Evolutionary conservation across 1,284 basidiomycete species (phyloP).

Genomic region (Trametes polyzona): DNA sequence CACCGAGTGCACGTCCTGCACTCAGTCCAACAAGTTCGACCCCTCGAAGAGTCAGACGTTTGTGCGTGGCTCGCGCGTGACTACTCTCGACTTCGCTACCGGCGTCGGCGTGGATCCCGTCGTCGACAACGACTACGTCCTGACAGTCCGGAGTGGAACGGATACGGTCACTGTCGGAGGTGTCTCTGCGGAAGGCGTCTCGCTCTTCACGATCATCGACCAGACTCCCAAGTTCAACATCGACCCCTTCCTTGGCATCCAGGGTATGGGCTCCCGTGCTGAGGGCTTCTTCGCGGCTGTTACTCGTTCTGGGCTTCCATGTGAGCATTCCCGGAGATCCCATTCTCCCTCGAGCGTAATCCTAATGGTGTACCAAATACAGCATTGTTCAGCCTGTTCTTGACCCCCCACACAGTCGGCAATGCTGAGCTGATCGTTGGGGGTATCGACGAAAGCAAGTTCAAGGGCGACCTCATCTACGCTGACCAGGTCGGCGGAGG

Average conservation of each 20-base stretch:
- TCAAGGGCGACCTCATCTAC: slow-evolving; percentile 49
- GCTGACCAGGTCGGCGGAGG: slow-evolving; percentile 41
- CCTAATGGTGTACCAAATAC: neutral
- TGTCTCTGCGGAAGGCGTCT: slow-evolving; percentile 41
- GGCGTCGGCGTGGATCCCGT: slow-evolving; percentile 62
- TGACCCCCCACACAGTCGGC: slow-evolving; percentile 53
- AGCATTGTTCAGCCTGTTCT: slow-evolving; percentile 57
- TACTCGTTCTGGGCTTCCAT: slow-evolving; percentile 50
- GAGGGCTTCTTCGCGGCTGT: slow-evolving; percentile 54
- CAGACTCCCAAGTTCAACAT: slow-evolving; percentile 53
- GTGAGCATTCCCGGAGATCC: slow-evolving; percentile 33
- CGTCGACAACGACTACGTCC: slow-evolving; percentile 46
- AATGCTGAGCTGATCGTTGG: slow-evolving; percentile 58
- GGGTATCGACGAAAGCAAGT: slow-evolving; percentile 55
- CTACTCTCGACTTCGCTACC: slow-evolving; percentile 52
- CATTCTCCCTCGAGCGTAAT: neutral
- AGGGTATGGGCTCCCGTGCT: slow-evolving; percentile 51
- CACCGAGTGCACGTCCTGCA: slow-evolving; percentile 50
- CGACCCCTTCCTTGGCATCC: slow-evolving; percentile 60
- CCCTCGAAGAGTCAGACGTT: slow-evolving; percentile 53
- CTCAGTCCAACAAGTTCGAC: slow-evolving; percentile 51
- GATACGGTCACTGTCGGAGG: slow-evolving; percentile 54
- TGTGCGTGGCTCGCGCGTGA: slow-evolving; percentile 43
- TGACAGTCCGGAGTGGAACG: slow-evolving; percentile 45
- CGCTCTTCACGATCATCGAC: slow-evolving; percentile 52